Evolutionary conservation across 2,329 filamentous ascomycete species (phyloP), one percentile per base, ranked within the genome.

Genomic region (Colletotrichum siamense): DNA sequence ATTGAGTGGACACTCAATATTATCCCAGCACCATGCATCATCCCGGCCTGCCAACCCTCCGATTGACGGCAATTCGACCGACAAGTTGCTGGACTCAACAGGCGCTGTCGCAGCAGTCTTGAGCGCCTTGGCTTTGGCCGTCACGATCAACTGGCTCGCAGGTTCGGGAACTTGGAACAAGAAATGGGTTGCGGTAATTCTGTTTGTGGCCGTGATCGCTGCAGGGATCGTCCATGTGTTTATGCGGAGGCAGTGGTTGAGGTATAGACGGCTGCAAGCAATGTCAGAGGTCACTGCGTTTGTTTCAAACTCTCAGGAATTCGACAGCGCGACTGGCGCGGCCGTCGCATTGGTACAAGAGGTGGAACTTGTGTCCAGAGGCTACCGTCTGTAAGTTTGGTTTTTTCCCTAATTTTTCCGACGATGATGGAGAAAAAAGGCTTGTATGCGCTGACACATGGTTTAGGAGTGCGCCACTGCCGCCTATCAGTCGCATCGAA

Each of bases 341-440:
- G 94, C 95, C 4, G 88, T 98, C 71, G 92, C 94, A 49, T 90
- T 98, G 76, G 94, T 98, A 77, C 96, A 98, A 83, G 96, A 98
- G 85, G 96, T 98, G n/a, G 96, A 98, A 86, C 89, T 98, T 36
- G 96, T 98, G 30, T 98, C 96, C 34, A 92, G 96, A 79, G 96
- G 96, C 26, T 98, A 98, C 84, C 91, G 95, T 85, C 89, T 98
- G 92, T 95, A 85, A 84, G 93, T 87, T 65, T 62, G 26, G 3
- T 49, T 30, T 34, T 18, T 61, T 57, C 28, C 16, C 5, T 57
- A 8, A 30, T 26, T 39, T 12, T 28, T 61, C 44, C 10, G 36
- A n/a, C 34, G 64, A n/a, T n/a, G 9, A 18, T 26, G 13, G 44
- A 13, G n/a, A n/a, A 22, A 52, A 49, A 63, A 44, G 39, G 26